Evolutionary conservation across 345 rosid species (phyloP), one percentile per base, ranked within the genome.

Genomic region (Corchorus olitorius): DNA sequence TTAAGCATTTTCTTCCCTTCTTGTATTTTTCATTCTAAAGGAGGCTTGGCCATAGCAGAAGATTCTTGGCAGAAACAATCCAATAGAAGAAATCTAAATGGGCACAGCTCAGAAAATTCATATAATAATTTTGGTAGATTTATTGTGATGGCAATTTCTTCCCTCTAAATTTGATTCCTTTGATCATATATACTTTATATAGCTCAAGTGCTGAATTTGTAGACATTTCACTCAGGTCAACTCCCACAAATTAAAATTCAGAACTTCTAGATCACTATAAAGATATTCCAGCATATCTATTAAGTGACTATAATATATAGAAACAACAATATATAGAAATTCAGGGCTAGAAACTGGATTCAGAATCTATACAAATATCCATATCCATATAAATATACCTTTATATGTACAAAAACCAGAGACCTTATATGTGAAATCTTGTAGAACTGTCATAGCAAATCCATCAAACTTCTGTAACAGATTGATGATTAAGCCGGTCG

Each of bases 271-370:
- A 50, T 34, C 15, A 19, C 34, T 34, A 61, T 12, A 1, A 50
- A 50, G 48, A 81, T 15, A 39, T 58, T 4, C 53, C 66, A 66
- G 27, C 16, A 61, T 45, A 45, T 77, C 16, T 3, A 54, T 37
- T 4, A 22, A 46, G 35, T 60, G 59, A 22, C n/a, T 48, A 6
- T 50, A 56, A 6, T 50, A 56, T 46, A 46, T 17, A 61, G 43
- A 37, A 33, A 35, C 19, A 52, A 60, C 15, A 79, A 27, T 6
- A 69, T n/a, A 69, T n/a, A 35, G 6, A 68, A 80, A 54, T 67
- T 76, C 48, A 67, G 16, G 9, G 58, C 0, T 75, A 75, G 76
- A 82, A 14, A 64, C 78, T 35, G 37, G 72, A 72, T 81, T 72
- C 66, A 75, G 80, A 77, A 27, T 72, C 80, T 52, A 76, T 13